phyloP scores from a whole-genome alignment of 306 rosid genomes.

The Vigna nakashimae region DNA sequence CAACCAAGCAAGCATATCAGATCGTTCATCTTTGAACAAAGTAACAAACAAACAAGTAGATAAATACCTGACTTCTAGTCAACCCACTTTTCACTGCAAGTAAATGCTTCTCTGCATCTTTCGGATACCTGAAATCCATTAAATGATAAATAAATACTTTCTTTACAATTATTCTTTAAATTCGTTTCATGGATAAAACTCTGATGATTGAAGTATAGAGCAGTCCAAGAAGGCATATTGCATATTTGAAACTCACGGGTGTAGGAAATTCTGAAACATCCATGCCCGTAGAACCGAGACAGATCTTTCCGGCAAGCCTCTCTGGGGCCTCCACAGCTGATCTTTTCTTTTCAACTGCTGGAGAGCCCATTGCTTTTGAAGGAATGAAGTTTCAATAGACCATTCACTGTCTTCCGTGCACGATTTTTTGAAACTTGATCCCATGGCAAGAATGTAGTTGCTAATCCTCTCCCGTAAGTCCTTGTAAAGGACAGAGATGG shows the following conservation, averaged over 20 bases:
- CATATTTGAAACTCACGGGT: conserved; percentile 64
- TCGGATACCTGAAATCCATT: conserved; percentile 77
- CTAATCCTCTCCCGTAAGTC: conserved; percentile 75
- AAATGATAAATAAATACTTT: background rate
- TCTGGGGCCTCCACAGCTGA: conserved; percentile 87
- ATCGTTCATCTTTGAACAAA: background rate
- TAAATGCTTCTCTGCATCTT: conserved; percentile 87
- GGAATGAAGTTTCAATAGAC: conserved; percentile 60
- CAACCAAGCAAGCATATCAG: background rate
- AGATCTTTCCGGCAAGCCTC: conserved; percentile 89
- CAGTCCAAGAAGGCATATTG: background rate
- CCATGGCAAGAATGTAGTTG: conserved; percentile 60
- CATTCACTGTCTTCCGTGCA: conserved; percentile 54
- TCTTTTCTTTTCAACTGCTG: conserved; percentile 81
- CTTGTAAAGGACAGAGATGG: conserved; percentile 60
- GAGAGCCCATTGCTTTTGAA: conserved; percentile 76
- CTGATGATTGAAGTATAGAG: background rate
- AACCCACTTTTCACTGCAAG: conserved; percentile 90
- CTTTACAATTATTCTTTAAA: background rate
- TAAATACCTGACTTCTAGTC: conserved; percentile 79
- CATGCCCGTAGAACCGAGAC: conserved; percentile 82
- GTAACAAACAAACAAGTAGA: background rate
- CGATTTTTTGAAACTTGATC: conserved; percentile 44
- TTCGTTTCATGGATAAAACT: background rate
- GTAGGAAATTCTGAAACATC: conserved; percentile 93